Evolutionary conservation across 495 filamentous ascomycete genomes (phyloP), one percentile per base, ranked within the genome.

Genomic region (Aspergillus bertholletiae): DNA sequence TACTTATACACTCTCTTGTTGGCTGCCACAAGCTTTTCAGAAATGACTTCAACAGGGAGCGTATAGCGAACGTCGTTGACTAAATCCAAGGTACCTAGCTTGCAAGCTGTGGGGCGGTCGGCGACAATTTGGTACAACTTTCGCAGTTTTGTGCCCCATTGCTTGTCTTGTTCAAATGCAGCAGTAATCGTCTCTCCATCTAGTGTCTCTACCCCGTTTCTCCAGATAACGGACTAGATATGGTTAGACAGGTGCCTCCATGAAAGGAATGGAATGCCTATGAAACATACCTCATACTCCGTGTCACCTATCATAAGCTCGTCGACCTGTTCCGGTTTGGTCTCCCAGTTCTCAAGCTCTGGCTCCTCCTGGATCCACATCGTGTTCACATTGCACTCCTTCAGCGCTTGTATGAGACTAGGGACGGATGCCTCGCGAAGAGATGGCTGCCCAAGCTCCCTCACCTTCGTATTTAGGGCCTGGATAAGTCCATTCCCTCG

Each of bases 261-360:
- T n/a, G n/a, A n/a, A 40, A 22, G 1, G 30, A 11, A 22, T 27
- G 21, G 27, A 11, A 24, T 11, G 18, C 18, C 22, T 5, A 0
- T 15, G 13, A 12, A 37, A 53, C 57, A 11, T 45, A 74, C 71
- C 63, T 74, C 72, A 49, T 67, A 73, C 51, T 74, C 72, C 9
- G 64, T 63, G 51, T 74, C 72, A 13, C 72, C 72, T 22, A 74
- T 73, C 70, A 74, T 70, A 1, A 73, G 28, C 35, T 74, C 68
- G 0, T 74, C 72, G 7, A 70, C 68, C 28, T 68, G 63, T 37
- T 74, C 72, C 2, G 57, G 53, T 39, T 34, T 61, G 12, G 49
- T 68, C 26, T 71, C 65, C 72, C 72, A 74, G 28, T 59, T 49
- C 1, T 58, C 41, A 20, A 74, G 40, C 18, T 66, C 65, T 8